These are phyloP conservation scores for Orychophragmus violaceus DNA, from an alignment of 345 rosid genomes.

Conservation along the genomic window DNA sequence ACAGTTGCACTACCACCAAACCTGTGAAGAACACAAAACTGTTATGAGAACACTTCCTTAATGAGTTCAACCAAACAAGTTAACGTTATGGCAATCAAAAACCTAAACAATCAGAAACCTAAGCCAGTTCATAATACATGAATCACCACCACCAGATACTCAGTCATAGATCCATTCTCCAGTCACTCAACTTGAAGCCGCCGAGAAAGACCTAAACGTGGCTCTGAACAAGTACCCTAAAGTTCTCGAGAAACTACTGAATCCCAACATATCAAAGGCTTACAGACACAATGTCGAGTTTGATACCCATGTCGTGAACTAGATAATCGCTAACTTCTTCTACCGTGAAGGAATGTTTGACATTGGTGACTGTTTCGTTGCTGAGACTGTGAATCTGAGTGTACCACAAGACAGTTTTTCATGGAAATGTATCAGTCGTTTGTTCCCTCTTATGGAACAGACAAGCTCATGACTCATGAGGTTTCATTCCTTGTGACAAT, in stretches of 20 bases:
- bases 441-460: too few species aligned
- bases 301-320: constrained; percentile 46
- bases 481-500: background rate
- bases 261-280: constrained; percentile 63
- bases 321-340: constrained; percentile 61
- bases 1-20: too few species aligned
- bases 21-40: too few species aligned
- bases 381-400: constrained; percentile 47
- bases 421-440: constrained; percentile 54
- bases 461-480: background rate
- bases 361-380: constrained; percentile 58
- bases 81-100: too few species aligned
- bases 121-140: too few species aligned
- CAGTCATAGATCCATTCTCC: too few species aligned
- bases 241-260: constrained; percentile 54
- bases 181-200: constrained; percentile 42
- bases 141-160: too few species aligned
- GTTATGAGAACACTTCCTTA: too few species aligned
- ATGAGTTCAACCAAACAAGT: too few species aligned
- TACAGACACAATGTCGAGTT: constrained; percentile 51
- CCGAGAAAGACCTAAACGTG: constrained; percentile 59
- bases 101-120: too few species aligned
- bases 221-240: constrained; percentile 60
- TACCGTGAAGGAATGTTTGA: constrained; percentile 64
- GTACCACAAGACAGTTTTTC: constrained; percentile 40